Conservation (phyloP, 1,139 yeast species). For the Taiozyma sp. region DNA sequence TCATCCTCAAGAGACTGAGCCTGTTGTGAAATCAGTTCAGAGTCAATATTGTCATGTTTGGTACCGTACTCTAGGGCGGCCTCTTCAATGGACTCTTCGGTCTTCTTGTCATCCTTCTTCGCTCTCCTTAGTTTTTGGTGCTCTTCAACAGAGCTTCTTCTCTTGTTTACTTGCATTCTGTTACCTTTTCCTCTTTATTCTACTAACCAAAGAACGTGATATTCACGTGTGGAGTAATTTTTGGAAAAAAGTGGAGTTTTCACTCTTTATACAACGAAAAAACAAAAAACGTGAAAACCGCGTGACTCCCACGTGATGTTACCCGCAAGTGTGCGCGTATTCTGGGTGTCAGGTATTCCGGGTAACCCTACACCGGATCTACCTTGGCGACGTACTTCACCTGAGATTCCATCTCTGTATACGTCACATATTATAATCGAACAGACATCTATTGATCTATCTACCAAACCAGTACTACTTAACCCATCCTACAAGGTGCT, state of each 20-base stretch:
- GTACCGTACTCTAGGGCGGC: conserved; percentile 9
- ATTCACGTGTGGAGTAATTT: conserved; percentile 22
- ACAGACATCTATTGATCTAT: too few species aligned
- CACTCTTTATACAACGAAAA: conserved; percentile 2
- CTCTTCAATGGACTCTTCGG: conserved; percentile 6
- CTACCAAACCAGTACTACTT: too few species aligned
- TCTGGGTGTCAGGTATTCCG: too few species aligned
- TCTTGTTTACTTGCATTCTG: conserved; percentile 16
- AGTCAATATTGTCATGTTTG: conserved; percentile 30
- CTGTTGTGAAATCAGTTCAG: conserved; percentile 45
- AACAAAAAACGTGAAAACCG: neutral
- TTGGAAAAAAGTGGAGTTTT: neutral
- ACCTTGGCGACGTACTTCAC: too few species aligned
- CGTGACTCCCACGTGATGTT: conserved; percentile 4
- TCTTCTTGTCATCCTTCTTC: conserved; percentile 12
- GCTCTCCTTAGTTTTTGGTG: conserved; percentile 2
- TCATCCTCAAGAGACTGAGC: conserved; percentile 25
- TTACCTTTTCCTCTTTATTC: conserved; percentile 3
- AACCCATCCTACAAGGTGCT: too few species aligned
- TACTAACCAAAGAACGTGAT: conserved; percentile 17
- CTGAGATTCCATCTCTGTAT: too few species aligned
- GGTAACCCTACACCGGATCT: too few species aligned
- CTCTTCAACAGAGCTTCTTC: conserved; percentile 8
- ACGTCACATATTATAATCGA: too few species aligned
- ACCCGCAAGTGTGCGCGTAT: neutral